Percentiles rank a stretch among this genome's conserved stretches.
phyloP scores from a whole-genome alignment of 768 basidiomycete species.

The Kockovaella imperatae region DNA sequence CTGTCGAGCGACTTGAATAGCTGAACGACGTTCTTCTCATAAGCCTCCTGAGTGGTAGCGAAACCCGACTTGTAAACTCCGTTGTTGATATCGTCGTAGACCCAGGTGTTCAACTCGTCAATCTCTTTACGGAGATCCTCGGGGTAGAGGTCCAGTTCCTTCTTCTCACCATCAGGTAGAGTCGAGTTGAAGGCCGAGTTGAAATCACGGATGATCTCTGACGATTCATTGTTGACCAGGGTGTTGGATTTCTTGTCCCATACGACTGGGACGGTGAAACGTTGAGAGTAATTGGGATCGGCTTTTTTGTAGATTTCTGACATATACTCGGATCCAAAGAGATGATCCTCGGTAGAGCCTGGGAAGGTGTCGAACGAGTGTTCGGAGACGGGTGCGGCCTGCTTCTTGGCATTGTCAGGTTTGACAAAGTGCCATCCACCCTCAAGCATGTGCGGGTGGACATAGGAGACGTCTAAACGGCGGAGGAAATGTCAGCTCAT shows the following conservation, averaged over 20 bases:
- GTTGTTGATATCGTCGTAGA: conserved; percentile 65
- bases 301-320: conserved; percentile 78
- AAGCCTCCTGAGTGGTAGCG: conserved; percentile 70
- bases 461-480: conserved; percentile 60
- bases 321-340: conserved; percentile 62
- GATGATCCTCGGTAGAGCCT: conserved; percentile 65
- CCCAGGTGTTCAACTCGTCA: conserved; percentile 70
- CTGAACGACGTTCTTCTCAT: conserved; percentile 63
- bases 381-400: conserved; percentile 18
- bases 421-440: conserved; percentile 82
- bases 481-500: not conserved
- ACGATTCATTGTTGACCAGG: conserved; percentile 85
- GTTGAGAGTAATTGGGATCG: conserved; percentile 61
- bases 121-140: conserved; percentile 63
- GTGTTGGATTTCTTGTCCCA: conserved; percentile 85
- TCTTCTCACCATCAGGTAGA: conserved; percentile 53
- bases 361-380: conserved; percentile 48
- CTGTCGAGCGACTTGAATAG: conserved; percentile 74
- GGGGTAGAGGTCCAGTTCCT: conserved; percentile 68
- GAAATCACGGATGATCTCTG: conserved; percentile 90
- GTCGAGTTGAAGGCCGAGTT: conserved; percentile 71
- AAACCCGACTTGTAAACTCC: conserved; percentile 79
- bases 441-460: conserved; percentile 77
- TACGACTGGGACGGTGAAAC: conserved; percentile 48
- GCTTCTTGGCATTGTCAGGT: conserved; percentile 51